Percentiles rank a stretch among this genome's conserved stretches.
These are phyloP conservation scores for Omphalotus guepiniiformis DNA, from an alignment of 768 basidiomycete species.

Conservation along the genomic window DNA sequence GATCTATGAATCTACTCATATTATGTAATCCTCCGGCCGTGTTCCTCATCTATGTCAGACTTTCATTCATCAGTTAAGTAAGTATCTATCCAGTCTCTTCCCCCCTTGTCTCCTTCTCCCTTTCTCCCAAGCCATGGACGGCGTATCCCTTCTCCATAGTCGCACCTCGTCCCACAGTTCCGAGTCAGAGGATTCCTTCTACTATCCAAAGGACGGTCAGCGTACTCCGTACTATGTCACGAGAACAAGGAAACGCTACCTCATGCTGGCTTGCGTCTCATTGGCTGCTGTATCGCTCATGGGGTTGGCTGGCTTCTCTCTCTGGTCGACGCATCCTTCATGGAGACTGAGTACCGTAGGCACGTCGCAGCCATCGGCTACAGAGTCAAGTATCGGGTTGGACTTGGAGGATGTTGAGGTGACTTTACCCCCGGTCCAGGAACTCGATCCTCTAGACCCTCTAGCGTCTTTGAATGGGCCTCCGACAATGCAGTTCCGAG, in stretches of 20 bases:
- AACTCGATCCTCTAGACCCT: constrained; percentile 15
- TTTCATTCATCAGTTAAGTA: too few species aligned
- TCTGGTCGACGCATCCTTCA: constrained; percentile 6
- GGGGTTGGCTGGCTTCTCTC: not conserved
- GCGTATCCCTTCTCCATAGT: not conserved
- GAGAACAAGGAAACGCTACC: not conserved
- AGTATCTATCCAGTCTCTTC: not conserved
- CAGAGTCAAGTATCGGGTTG: too few species aligned
- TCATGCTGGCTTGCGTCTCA: not conserved
- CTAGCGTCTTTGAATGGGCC: constrained; percentile 31
- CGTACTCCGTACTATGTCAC: not conserved
- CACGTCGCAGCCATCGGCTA: not conserved
- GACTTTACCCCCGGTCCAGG: too few species aligned
- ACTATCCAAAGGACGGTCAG: not conserved
- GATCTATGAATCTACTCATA: not conserved
- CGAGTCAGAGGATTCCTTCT: constrained; percentile 3
- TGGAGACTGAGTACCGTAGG: not conserved
- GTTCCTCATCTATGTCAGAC: not conserved
- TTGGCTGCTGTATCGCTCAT: not conserved
- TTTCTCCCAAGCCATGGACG: not conserved
- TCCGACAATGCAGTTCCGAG: constrained; percentile 56
- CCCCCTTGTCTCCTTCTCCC: not conserved
- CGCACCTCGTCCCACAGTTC: too few species aligned
- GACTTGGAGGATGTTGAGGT: too few species aligned
- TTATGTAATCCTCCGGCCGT: not conserved